Evolutionary conservation across 2,329 filamentous ascomycete genomes (phyloP).

Genomic region (Sporothrix brunneoviolacea): DNA sequence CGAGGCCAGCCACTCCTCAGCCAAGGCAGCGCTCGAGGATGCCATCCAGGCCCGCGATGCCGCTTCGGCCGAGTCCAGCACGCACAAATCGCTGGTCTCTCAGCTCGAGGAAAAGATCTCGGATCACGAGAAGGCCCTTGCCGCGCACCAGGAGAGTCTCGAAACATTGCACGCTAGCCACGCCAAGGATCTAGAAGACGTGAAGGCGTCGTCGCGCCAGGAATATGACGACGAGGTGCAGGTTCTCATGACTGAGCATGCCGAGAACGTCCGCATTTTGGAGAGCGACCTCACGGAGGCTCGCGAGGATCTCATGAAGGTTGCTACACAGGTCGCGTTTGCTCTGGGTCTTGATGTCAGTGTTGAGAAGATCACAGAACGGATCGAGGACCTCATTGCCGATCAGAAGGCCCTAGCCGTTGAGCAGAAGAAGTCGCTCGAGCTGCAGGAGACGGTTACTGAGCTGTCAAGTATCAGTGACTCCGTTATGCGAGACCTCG

Average conservation of each 20-base stretch:
- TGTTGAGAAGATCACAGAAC: constrained; percentile 59
- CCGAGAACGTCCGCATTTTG: constrained; percentile 48
- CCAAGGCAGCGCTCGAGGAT: constrained; percentile 62
- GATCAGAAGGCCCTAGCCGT: constrained; percentile 53
- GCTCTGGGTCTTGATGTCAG: constrained; percentile 57
- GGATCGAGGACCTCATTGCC: constrained; percentile 50
- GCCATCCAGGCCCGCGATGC: constrained; percentile 48
- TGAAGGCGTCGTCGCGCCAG: constrained; percentile 43
- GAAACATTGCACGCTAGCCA: constrained; percentile 44
- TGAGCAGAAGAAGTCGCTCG: constrained; percentile 52
- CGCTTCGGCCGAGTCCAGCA: constrained; percentile 36
- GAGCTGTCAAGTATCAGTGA: constrained; percentile 54
- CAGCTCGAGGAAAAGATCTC: constrained; percentile 53
- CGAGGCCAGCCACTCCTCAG: constrained; percentile 62
- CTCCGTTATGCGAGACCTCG: constrained; percentile 54
- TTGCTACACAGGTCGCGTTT: constrained; percentile 57
- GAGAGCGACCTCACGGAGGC: constrained; percentile 58
- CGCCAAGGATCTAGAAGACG: constrained; percentile 40
- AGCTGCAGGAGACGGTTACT: constrained; percentile 48
- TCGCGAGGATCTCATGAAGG: constrained; percentile 58
- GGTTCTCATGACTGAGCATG: constrained; percentile 53
- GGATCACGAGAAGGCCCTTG: constrained; percentile 52
- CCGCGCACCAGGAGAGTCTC: constrained; percentile 46
- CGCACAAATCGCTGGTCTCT: constrained; percentile 41
- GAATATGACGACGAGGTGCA: constrained; percentile 53